A percentile compares a stretch with the other conserved stretches of the same genome.
phyloP scores from a whole-genome alignment of 495 filamentous ascomycete genomes.

The Pyrenula aspistea region DNA sequence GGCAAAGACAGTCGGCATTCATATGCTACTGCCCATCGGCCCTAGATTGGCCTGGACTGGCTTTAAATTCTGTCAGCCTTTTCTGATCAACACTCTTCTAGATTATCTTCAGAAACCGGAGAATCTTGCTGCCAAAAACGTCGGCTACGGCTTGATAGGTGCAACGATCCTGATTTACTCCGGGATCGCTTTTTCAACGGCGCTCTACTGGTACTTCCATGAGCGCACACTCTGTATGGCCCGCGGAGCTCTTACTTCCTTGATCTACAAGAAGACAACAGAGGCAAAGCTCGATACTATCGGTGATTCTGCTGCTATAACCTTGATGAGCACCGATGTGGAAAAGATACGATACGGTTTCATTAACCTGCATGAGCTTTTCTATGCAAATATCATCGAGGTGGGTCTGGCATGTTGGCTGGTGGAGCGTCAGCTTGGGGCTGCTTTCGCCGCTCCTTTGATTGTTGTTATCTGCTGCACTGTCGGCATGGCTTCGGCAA shows the following conservation, averaged over 20 bases:
- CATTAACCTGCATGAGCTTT: slow-evolving; percentile 39
- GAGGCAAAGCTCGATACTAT: slow-evolving; percentile 16
- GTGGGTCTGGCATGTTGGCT: slow-evolving; percentile 47
- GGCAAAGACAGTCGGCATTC: slow-evolving; percentile 16
- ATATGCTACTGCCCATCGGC: slow-evolving; percentile 24
- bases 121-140: slow-evolving; percentile 16
- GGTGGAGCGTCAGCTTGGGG: slow-evolving; percentile 43
- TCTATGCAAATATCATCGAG: slow-evolving; percentile 44
- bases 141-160: slow-evolving; percentile 54
- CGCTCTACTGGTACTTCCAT: slow-evolving; percentile 43
- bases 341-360: slow-evolving; percentile 38
- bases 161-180: slow-evolving; percentile 49
- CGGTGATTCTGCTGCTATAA: slow-evolving; percentile 36
- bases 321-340: slow-evolving; percentile 53
- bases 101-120: slow-evolving; percentile 30
- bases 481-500: slow-evolving; percentile 18
- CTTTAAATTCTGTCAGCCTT: slow-evolving; percentile 48
- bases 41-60: slow-evolving; percentile 38
- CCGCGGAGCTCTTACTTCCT: slow-evolving; percentile 42
- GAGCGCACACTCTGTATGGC: slow-evolving; percentile 47
- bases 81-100: slow-evolving; percentile 44
- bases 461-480: slow-evolving; percentile 33
- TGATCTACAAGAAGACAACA: slow-evolving; percentile 41
- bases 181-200: slow-evolving; percentile 43
- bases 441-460: slow-evolving; percentile 37